phyloP scores from a whole-genome alignment of 257 asterid genomes.

The Verbascum thapsus region DNA sequence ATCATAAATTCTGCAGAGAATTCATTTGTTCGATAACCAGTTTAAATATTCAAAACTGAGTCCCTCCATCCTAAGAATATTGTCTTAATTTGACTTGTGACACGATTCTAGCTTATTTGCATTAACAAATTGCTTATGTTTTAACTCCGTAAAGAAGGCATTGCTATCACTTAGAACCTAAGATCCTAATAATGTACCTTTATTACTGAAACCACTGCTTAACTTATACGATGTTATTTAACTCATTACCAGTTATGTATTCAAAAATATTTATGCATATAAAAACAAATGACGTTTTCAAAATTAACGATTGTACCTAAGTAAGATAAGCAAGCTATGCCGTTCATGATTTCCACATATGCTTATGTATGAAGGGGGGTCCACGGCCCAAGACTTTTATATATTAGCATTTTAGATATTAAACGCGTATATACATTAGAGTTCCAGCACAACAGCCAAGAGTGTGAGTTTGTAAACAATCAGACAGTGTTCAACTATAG shows the following conservation, averaged over 20 bases:
- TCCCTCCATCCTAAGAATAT: conserved; percentile 14
- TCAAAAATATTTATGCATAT: conserved; percentile 8
- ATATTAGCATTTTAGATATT: too few species aligned
- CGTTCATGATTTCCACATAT: background rate
- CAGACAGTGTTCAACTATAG: too few species aligned
- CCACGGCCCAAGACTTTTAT: too few species aligned
- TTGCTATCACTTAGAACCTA: conserved; percentile 10
- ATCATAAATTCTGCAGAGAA: background rate
- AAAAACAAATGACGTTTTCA: background rate
- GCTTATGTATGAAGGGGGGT: background rate
- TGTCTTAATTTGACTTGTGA: conserved; percentile 12
- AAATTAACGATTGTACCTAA: background rate
- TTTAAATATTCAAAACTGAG: background rate
- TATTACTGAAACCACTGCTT: conserved; percentile 13
- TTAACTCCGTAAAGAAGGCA: conserved; percentile 22
- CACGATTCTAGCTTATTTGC: background rate
- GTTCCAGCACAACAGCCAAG: too few species aligned
- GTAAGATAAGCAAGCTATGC: conserved; percentile 13
- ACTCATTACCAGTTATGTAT: background rate
- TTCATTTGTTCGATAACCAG: conserved; percentile 9
- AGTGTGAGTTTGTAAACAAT: too few species aligned
- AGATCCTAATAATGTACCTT: conserved; percentile 8
- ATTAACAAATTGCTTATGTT: conserved; percentile 3
- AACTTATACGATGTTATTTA: conserved; percentile 3
- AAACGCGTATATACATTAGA: too few species aligned